Evolutionary conservation across 1,284 basidiomycete genomes (phyloP), one percentile per base, ranked within the genome.

Genomic region (Trichosporon coremiiforme): DNA sequence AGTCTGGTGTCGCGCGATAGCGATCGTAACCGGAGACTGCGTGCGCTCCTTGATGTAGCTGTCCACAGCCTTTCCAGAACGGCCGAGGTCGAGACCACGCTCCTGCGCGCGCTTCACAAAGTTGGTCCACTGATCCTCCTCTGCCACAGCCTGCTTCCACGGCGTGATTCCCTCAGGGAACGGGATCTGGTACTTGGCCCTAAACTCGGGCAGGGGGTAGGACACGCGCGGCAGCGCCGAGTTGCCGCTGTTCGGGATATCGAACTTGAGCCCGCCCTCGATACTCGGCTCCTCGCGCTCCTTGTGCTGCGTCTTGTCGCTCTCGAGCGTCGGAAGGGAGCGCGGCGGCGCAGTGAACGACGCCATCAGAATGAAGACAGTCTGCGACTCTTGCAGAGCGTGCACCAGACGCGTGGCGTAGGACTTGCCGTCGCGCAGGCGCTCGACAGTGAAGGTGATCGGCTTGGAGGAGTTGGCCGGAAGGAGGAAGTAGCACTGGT

Each of bases 381-480:
- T 87, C 63, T 86, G 85, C 47, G 91, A 92, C 65, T 88, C 87
- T 80, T 98, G 95, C 38, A 86, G 85, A 0, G 90, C 91, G 78
- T 89, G 89, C 71, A 95, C 92, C 4, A 89, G 86, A 89, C 72
- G 70, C 7, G 75, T 80, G 15, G 79, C 75, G 45, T 80, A 81
- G 35, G 25, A 77, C 64, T 78, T 76, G 66, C 85, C 85, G 73
- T 94, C 88, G 20, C 94, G 89, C n/a, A 95, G 83, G n/a, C 89
- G 86, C 75, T 95, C 92, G 66, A 96, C 91, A 71, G 88, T 87
- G 81, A 95, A 97, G 62, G 94, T 86, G 74, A 97, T 91, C 12
- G 93, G 91, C 15, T 89, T 87, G 9, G 89, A 85, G 0, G 90
- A 87, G 35, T 92, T 90, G 13, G 91, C 94, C 64, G 82, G 79